Evolutionary conservation across 2,329 filamentous ascomycete species (phyloP), one percentile per base, ranked within the genome.

Genomic region (Trichoderma sp.): DNA sequence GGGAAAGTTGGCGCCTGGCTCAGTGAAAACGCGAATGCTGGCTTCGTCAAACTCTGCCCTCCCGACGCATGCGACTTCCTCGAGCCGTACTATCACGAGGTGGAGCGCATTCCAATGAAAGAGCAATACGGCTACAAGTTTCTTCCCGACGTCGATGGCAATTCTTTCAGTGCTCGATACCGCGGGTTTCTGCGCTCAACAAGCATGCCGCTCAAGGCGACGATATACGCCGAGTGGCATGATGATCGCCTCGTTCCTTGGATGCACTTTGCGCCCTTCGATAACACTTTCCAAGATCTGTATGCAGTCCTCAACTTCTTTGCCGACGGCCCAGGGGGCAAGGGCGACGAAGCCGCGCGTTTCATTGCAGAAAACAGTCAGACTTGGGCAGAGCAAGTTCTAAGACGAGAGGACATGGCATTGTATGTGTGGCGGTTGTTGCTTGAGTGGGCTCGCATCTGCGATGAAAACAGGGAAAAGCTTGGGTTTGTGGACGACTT

Each of bases 181-280:
- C 83, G 85, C 56, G 84, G 83, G 0, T 89, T 92, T 71, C 79
- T 93, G 9, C 81, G 84, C 29, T 89, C 86, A 42, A 90, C 86
- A 1, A 88, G 85, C 54, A 76, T 91, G 37, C 88, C 89, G 1
- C 84, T 93, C 74, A 93, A 93, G 78, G 85, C 87, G 13, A 92
- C 90, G 4, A 83, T 92, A 52, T 93, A 90, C 75, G 80, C 86
- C 9, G 91, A 93, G 75, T 93, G 91, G 91, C 90, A 92, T 74
- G 90, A 92, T 74, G 84, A 86, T 52, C 83, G 90, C 7, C 81
- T 93, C 0, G 79, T 87, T 15, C 86, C 89, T 0, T 93, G 90
- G 90, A 80, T 85, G 70, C 91, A 93, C 77, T 93, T 91, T 72
- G 86, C 89, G 1, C 90, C 91, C 2, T 83, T 93, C 73, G 89